Evolutionary conservation across 2,329 filamentous ascomycete species (phyloP).

Genomic region (Nannizziopsis barbatae): DNA sequence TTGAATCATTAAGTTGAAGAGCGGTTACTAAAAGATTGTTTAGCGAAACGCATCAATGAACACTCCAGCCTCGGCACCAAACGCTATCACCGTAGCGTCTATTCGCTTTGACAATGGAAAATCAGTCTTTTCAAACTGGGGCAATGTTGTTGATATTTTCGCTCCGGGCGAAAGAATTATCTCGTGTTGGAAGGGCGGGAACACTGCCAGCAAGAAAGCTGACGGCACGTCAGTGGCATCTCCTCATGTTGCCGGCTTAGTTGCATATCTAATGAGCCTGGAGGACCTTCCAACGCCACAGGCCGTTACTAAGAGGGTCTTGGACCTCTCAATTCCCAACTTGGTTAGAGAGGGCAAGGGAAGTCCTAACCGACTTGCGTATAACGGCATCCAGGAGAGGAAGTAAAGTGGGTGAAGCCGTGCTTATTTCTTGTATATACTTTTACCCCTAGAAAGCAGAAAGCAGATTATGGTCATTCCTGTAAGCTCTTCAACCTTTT

Average conservation of each 20-base stretch:
- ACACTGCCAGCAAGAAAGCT: conserved; percentile 34
- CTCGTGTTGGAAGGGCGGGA: conserved; percentile 38
- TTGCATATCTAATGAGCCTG: conserved; percentile 38
- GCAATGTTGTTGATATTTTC: conserved; percentile 43
- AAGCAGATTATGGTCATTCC: too few species aligned
- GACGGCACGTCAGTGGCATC: conserved; percentile 30
- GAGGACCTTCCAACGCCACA: conserved; percentile 7
- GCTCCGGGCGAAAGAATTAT: conserved; percentile 46
- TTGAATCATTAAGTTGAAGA: not conserved
- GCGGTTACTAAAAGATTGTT: conserved; percentile 2
- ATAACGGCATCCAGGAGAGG: conserved; percentile 12
- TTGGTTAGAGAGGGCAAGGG: conserved; percentile 9
- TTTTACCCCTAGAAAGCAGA: too few species aligned
- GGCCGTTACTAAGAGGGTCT: conserved; percentile 7
- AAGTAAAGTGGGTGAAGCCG: not conserved
- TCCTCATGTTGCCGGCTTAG: conserved; percentile 43
- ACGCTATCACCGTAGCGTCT: conserved; percentile 34
- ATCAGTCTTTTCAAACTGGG: conserved; percentile 34
- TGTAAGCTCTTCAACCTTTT: too few species aligned
- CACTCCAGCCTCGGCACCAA: conserved; percentile 30
- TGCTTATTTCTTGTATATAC: too few species aligned
- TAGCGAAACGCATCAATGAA: conserved; percentile 23
- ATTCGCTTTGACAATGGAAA: conserved; percentile 23
- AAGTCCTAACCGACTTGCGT: conserved; percentile 10
- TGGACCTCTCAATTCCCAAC: conserved; percentile 8